Conservation (phyloP, 1,284 basidiomycete species). For the Golubevia pallescens region DNA sequence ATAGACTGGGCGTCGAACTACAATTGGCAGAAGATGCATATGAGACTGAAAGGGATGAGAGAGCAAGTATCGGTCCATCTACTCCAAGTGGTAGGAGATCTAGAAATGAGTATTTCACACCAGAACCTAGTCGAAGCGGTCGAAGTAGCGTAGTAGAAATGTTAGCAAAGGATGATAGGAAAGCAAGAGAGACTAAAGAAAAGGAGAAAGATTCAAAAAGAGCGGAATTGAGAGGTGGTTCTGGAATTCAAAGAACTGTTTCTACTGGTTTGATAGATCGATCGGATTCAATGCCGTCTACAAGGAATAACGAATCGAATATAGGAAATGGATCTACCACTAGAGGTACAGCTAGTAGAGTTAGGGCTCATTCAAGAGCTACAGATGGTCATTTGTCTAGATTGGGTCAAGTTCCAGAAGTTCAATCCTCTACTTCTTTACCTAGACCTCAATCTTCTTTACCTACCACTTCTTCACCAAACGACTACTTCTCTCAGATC, state of each 20-base stretch:
- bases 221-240: background rate
- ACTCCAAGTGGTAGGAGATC: background rate
- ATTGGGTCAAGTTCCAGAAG: background rate
- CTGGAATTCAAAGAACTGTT: background rate
- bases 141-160: background rate
- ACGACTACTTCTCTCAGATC: background rate
- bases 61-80: background rate
- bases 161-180: background rate
- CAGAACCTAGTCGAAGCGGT: background rate
- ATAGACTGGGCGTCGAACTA: background rate
- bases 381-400: background rate
- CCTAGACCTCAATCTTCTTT: background rate
- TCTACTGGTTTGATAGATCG: background rate
- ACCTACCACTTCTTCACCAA: background rate
- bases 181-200: background rate
- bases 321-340: background rate
- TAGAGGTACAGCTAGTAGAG: background rate
- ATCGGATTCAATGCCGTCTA: background rate
- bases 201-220: background rate
- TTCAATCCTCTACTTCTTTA: background rate
- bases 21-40: background rate
- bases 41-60: background rate
- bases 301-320: background rate
- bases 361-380: background rate
- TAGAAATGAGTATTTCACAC: too few relatives aligned